Percentiles rank a stretch among this genome's conserved stretches.
phyloP scores from a whole-genome alignment of 2,329 filamentous ascomycete genomes.

The Capronia americana region DNA sequence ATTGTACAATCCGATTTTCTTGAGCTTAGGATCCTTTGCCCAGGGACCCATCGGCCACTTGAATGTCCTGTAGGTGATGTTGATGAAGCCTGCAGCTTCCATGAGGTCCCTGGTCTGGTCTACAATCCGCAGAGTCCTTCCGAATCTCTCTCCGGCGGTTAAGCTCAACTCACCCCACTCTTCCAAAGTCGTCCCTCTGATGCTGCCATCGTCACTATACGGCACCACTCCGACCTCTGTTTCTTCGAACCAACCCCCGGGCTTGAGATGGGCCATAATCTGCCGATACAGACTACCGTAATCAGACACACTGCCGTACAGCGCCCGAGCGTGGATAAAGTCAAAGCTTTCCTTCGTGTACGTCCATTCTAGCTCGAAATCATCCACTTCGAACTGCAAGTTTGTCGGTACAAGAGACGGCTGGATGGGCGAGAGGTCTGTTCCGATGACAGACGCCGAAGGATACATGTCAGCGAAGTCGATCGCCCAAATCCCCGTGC shows the following conservation, averaged over 20 bases:
- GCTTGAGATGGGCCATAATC: slow-evolving; percentile 40
- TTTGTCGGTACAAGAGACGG: slow-evolving; percentile 59
- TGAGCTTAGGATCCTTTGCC: slow-evolving; percentile 40
- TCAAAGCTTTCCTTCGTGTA: slow-evolving; percentile 62
- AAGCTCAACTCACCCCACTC: slow-evolving; percentile 42
- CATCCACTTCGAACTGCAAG: slow-evolving; percentile 63
- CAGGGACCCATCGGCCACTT: slow-evolving; percentile 44
- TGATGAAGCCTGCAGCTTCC: slow-evolving; percentile 42
- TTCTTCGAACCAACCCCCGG: slow-evolving; percentile 52
- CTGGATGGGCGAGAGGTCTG: slow-evolving; percentile 41
- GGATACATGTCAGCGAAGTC: slow-evolving; percentile 45
- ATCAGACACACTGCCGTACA: slow-evolving; percentile 62
- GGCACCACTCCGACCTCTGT: not conserved
- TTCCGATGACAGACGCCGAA: slow-evolving; percentile 33
- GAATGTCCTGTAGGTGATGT: slow-evolving; percentile 41
- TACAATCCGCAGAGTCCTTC: slow-evolving; percentile 41
- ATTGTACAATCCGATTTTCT: slow-evolving; percentile 39
- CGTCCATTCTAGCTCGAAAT: slow-evolving; percentile 64
- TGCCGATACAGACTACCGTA: slow-evolving; percentile 50
- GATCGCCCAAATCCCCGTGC: slow-evolving; percentile 30
- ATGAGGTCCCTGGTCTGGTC: slow-evolving; percentile 38
- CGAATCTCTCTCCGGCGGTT: slow-evolving; percentile 40
- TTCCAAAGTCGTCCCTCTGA: slow-evolving; percentile 44
- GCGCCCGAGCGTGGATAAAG: slow-evolving; percentile 66
- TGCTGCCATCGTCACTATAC: slow-evolving; percentile 45